A percentile compares a stretch with the other conserved stretches of the same genome.
These are phyloP conservation scores for Phytopythium boreale DNA, from an alignment of 352 stramenopile species.

Conservation along the genomic window DNA sequence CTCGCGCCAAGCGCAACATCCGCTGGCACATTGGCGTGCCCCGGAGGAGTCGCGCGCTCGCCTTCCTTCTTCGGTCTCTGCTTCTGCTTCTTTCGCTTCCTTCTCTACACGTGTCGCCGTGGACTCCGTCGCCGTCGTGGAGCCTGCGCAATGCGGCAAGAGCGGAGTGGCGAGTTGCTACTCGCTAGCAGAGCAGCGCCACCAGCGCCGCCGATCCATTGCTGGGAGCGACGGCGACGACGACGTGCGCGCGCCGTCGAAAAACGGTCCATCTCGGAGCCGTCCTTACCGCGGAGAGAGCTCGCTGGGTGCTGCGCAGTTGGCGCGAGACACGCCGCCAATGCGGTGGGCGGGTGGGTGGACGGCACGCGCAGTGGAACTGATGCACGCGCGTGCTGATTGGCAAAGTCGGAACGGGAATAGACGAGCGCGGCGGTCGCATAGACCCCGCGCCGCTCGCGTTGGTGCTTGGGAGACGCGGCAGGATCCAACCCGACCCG, in stretches of 20 bases:
- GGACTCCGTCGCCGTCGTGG: not conserved
- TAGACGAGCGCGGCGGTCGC: not conserved
- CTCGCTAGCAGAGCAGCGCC: not conserved
- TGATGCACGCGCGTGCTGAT: too few species aligned
- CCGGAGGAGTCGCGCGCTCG: too few species aligned
- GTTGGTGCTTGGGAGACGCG: slow-evolving; percentile 2
- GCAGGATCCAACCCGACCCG: not conserved
- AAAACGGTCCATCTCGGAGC: not conserved
- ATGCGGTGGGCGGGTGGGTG: too few species aligned
- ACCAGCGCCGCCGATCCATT: not conserved
- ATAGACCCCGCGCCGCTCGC: slow-evolving; percentile 1
- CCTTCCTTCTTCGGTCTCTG: too few species aligned
- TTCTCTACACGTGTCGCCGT: too few species aligned
- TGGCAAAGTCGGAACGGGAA: not conserved
- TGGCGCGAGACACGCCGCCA: not conserved
- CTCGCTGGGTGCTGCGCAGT: not conserved
- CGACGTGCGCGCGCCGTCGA: not conserved
- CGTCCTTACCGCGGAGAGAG: not conserved
- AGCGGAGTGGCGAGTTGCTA: too few species aligned
- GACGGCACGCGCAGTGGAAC: too few species aligned
- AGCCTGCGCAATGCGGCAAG: not conserved
- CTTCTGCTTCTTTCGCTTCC: too few species aligned
- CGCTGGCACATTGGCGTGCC: too few species aligned
- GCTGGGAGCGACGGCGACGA: not conserved
- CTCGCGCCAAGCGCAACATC: too few species aligned